Evolutionary conservation across 1,139 yeast genomes (phyloP), one percentile per base, ranked within the genome.

Genomic region (Suhomyces bolitotheri): DNA sequence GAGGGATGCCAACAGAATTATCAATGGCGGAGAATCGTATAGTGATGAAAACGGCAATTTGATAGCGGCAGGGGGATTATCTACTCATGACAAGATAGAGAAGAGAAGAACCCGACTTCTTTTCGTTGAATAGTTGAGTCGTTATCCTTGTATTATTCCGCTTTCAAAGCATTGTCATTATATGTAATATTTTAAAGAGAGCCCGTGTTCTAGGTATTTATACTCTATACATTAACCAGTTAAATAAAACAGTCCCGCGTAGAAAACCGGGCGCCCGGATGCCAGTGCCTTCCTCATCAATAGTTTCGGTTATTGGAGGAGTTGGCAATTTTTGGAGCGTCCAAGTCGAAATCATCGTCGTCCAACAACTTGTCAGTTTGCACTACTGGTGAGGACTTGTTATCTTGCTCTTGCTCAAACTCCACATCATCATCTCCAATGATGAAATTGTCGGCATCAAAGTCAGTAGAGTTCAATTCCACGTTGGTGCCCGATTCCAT

Each of bases 81-180:
- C 54, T 1, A 52, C 62, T 1, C 50, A 48, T 27, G 73, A 68
- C 41, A 65, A 57, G 46, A 60, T 71, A 12, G 75, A 70, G 48
- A 69, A 66, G 52, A 60, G 76, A 54, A 58, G 74, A 49, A 71
- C 76, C 5, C 54, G 74, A 37, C 51, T 66, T 39, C 53, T 66
- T 56, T 67, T 58, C 45, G 54, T 65, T 27, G 71, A 64, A 28
- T 56, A 50, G 33, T 11, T n/a, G 7, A 24, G 6, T 25, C 8
- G n/a, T 22, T 16, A 22, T 10, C 21, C 16, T 16, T 22, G 25
- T 22, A 23, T 29, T 23, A 23, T 22, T 29, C 11, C 21, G 12
- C 12, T 6, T 22, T n/a, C 24, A 7, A 11, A 12, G 25, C 20
- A 15, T 21, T 32, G 34, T 32, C 30, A 32, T 27, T 27, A 26